Percentiles rank a stretch among this genome's conserved stretches.
Conservation (phyloP, 768 basidiomycete genomes). For the Boletus sp. region DNA sequence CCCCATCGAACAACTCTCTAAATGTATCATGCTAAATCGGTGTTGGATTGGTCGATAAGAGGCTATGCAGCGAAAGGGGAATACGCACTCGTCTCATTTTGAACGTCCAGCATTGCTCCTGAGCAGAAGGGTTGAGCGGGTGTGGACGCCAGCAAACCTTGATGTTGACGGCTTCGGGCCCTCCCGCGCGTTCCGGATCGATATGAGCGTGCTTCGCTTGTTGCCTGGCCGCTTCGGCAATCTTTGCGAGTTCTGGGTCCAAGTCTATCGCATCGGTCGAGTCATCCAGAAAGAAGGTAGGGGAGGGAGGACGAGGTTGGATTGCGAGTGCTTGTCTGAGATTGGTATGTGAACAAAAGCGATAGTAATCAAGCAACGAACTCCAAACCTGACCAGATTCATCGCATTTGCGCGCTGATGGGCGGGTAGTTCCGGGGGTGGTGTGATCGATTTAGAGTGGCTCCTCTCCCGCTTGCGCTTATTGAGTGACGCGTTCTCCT, state of each 20-base stretch:
- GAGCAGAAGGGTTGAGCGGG: conserved; percentile 45
- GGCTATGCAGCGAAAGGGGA: background rate
- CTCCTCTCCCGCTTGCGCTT: conserved; percentile 50
- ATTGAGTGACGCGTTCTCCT: conserved; percentile 24
- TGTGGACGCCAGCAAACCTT: conserved; percentile 65
- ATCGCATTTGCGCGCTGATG: conserved; percentile 55
- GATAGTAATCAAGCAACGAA: background rate
- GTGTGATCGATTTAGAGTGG: conserved; percentile 72
- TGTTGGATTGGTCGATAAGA: background rate
- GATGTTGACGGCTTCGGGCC: conserved; percentile 43
- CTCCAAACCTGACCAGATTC: conserved; percentile 55
- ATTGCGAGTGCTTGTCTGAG: conserved; percentile 47
- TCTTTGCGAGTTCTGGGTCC: conserved; percentile 61
- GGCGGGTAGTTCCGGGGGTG: conserved; percentile 60
- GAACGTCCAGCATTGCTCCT: conserved; percentile 46
- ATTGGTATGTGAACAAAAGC: conserved; percentile 2
- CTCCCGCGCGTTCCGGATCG: conserved; percentile 28
- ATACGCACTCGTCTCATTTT: conserved; percentile 55
- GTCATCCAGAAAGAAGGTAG: conserved; percentile 41
- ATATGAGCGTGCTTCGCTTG: conserved; percentile 26
- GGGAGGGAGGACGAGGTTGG: conserved; percentile 44
- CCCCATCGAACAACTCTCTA: conserved; percentile 57
- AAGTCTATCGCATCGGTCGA: conserved; percentile 47
- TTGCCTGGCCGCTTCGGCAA: conserved; percentile 41
- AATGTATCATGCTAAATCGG: conserved; percentile 58